These are phyloP conservation scores for Heimioporus sp. DNA, from an alignment of 768 basidiomycete genomes.

Conservation along the genomic window DNA sequence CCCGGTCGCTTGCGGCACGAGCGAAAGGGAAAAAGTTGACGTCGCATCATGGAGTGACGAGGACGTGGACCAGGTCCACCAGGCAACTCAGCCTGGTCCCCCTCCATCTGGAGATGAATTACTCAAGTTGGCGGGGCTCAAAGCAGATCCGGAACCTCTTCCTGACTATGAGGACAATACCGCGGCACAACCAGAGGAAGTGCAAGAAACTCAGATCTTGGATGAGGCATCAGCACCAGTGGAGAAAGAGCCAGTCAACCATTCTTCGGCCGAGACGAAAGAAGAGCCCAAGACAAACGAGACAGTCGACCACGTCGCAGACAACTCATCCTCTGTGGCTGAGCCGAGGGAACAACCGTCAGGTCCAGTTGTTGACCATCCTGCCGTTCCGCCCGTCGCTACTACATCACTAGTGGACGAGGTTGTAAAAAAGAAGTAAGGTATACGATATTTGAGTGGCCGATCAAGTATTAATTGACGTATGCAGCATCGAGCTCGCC, in stretches of 20 bases:
- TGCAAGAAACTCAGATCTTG: slow-evolving; percentile 4
- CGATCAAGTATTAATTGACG: slow-evolving; percentile 2
- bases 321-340: neutral
- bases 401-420: slow-evolving; percentile 14
- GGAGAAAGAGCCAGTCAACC: neutral
- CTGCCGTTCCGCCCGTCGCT: slow-evolving; percentile 7
- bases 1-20: neutral
- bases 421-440: slow-evolving; percentile 25
- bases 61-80: slow-evolving; percentile 2
- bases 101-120: slow-evolving; percentile 45
- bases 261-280: neutral
- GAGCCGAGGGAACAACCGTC: slow-evolving; percentile 11
- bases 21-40: slow-evolving; percentile 5
- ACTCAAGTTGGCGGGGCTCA: slow-evolving; percentile 49
- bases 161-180: slow-evolving; percentile 58
- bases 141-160: slow-evolving; percentile 40
- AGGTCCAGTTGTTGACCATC: neutral
- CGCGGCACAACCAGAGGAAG: slow-evolving; percentile 10
- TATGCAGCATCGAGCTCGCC: slow-evolving; percentile 38
- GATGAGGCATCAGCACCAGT: neutral
- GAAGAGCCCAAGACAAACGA: slow-evolving; percentile 2
- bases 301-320: slow-evolving; percentile 1
- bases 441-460: neutral
- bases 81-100: no score
- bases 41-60: slow-evolving; percentile 21